Evolutionary conservation across 306 rosid genomes (phyloP).

Genomic region (Bauhinia variegata): DNA sequence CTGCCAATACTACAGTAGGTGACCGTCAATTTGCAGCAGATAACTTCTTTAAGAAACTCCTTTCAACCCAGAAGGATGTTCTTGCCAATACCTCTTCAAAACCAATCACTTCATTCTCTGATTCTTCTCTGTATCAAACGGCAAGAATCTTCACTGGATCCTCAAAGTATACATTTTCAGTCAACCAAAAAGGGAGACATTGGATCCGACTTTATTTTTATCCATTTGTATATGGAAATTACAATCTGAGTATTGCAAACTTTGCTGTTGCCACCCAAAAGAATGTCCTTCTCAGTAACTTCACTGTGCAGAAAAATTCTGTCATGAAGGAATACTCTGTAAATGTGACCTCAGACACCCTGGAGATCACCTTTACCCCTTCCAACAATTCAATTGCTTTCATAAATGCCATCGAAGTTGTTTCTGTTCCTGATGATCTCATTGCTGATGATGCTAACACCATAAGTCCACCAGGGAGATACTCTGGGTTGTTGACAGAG

Average conservation of each 20-base stretch:
- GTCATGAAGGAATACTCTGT: conserved; percentile 68
- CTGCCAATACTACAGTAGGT: conserved; percentile 51
- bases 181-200: conserved; percentile 64
- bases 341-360: conserved; percentile 50
- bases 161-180: conserved; percentile 68
- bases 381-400: conserved; percentile 59
- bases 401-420: conserved; percentile 83
- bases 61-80: conserved; percentile 64
- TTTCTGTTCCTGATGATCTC: conserved; percentile 67
- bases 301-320: conserved; percentile 46
- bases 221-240: conserved; percentile 50
- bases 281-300: conserved; percentile 57
- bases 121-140: conserved; percentile 62
- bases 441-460: conserved; percentile 49
- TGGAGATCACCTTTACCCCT: conserved; percentile 64
- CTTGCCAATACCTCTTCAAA: conserved; percentile 53
- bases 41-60: conserved; percentile 53
- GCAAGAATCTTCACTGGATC: conserved; percentile 71
- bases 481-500: conserved; percentile 33
- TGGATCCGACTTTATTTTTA: conserved; percentile 93
- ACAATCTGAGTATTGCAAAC: conserved; percentile 57
- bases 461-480: conserved; percentile 24
- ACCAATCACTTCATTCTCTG: conserved; percentile 41
- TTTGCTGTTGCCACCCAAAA: conserved; percentile 62
- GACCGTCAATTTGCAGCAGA: conserved; percentile 64